phyloP scores from a whole-genome alignment of 1,284 basidiomycete genomes.

The Apiotrichum montevideense region DNA sequence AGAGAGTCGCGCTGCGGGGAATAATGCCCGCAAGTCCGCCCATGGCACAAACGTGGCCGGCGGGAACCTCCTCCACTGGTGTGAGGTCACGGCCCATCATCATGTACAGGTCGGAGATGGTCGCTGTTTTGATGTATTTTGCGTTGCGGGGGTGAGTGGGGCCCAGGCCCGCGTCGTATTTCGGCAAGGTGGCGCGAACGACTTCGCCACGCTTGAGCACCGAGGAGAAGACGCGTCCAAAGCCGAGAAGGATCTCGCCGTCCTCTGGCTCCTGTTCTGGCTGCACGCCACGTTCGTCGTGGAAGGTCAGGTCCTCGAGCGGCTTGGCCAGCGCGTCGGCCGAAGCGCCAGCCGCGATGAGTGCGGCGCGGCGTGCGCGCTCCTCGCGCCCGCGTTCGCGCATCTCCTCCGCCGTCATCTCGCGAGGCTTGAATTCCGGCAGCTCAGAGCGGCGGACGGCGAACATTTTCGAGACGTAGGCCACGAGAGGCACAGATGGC shows the following conservation, averaged over 20 bases:
- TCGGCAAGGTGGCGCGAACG: constrained; percentile 76
- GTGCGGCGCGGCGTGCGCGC: constrained; percentile 53
- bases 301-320: constrained; percentile 4
- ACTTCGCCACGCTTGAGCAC: constrained; percentile 62
- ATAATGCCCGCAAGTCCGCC: constrained; percentile 85
- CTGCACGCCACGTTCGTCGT: constrained; percentile 1
- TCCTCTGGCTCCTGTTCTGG: constrained; percentile 9
- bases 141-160: constrained; percentile 65
- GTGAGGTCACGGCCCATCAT: constrained; percentile 98
- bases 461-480: constrained; percentile 98
- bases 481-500: constrained; percentile 61
- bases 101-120: constrained; percentile 75
- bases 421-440: constrained; percentile 73
- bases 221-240: constrained; percentile 90
- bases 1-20: constrained; percentile 84
- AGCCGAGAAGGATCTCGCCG: constrained; percentile 72
- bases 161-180: constrained; percentile 67
- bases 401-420: constrained; percentile 82
- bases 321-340: constrained; percentile 25
- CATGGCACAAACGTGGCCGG: constrained; percentile 94
- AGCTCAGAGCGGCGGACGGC: constrained; percentile 73
- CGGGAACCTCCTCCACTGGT: constrained; percentile 73
- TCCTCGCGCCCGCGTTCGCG: constrained; percentile 61
- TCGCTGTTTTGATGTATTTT: constrained; percentile 59
- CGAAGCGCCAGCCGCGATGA: constrained; percentile 17